phyloP scores from a whole-genome alignment of 2,329 filamentous ascomycete genomes.

The Trichoderma sp. region DNA sequence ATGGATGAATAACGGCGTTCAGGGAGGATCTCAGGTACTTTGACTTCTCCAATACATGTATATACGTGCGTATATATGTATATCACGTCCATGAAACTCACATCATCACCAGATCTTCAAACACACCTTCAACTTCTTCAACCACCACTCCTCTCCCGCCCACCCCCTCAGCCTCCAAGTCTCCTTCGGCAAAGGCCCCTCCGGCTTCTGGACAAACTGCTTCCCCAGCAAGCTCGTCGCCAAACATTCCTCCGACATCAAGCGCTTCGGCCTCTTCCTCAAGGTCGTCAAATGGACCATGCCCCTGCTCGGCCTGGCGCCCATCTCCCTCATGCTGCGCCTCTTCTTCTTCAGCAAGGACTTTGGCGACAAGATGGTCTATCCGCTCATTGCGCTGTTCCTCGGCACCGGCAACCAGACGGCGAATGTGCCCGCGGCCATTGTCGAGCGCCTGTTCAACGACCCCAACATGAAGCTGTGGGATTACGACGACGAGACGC shows the following conservation, averaged over 20 bases:
- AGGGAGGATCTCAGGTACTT: slow-evolving; percentile 52
- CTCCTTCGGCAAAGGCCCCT: slow-evolving; percentile 60
- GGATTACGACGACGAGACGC: slow-evolving; percentile 57
- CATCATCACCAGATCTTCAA: slow-evolving; percentile 57
- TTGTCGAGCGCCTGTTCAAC: slow-evolving; percentile 62
- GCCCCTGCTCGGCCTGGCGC: slow-evolving; percentile 59
- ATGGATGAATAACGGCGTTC: slow-evolving; percentile 66
- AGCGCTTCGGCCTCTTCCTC: slow-evolving; percentile 57
- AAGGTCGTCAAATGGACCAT: slow-evolving; percentile 62
- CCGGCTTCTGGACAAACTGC: slow-evolving; percentile 66
- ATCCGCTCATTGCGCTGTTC: slow-evolving; percentile 72
- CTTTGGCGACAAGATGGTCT: slow-evolving; percentile 70
- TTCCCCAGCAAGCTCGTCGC: slow-evolving; percentile 61
- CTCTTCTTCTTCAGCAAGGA: slow-evolving; percentile 69
- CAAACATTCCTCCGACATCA: slow-evolving; percentile 57
- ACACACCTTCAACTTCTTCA: slow-evolving; percentile 67
- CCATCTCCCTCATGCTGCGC: slow-evolving; percentile 65
- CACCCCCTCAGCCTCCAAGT: slow-evolving; percentile 63
- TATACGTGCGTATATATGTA: too few relatives aligned
- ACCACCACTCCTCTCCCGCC: slow-evolving; percentile 56
- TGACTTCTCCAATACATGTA: too few relatives aligned
- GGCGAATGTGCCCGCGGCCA: slow-evolving; percentile 68
- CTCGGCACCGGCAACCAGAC: slow-evolving; percentile 75
- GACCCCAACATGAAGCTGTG: slow-evolving; percentile 62
- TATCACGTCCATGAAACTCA: background rate